phyloP scores from a whole-genome alignment of 345 rosid species.

The Viola odorata region DNA sequence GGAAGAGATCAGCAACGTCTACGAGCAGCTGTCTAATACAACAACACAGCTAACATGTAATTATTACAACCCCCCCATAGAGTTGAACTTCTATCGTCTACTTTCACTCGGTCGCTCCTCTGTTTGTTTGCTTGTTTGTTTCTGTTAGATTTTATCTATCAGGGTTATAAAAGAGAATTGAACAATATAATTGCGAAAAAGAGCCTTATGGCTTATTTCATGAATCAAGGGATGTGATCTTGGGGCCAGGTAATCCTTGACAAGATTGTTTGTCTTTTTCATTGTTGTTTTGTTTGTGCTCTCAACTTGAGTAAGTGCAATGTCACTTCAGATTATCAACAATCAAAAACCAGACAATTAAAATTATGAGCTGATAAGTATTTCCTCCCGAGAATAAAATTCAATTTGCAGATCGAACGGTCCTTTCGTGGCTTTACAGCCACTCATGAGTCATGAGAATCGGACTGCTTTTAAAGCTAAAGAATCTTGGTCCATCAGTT shows the following conservation, averaged over 20 bases:
- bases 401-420: too few species aligned
- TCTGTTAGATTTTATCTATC: background rate
- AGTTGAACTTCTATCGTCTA: background rate
- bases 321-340: background rate
- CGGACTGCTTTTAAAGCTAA: background rate
- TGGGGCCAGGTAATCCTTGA: background rate
- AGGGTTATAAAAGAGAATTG: background rate
- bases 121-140: background rate
- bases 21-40: constrained; percentile 19
- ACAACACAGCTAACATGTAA: constrained; percentile 39
- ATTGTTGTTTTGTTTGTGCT: background rate
- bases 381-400: too few species aligned
- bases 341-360: too few species aligned
- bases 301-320: background rate
- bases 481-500: background rate
- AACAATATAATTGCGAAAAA: background rate
- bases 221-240: background rate
- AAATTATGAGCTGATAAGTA: too few species aligned
- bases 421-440: too few species aligned
- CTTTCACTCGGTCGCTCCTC: background rate
- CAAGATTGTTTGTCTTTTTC: background rate
- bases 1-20: constrained; percentile 9
- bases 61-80: constrained; percentile 23
- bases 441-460: too few species aligned
- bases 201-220: background rate